Conservation (phyloP, 176 grass and related monocot genomes). For the Saccharum officinarum region DNA sequence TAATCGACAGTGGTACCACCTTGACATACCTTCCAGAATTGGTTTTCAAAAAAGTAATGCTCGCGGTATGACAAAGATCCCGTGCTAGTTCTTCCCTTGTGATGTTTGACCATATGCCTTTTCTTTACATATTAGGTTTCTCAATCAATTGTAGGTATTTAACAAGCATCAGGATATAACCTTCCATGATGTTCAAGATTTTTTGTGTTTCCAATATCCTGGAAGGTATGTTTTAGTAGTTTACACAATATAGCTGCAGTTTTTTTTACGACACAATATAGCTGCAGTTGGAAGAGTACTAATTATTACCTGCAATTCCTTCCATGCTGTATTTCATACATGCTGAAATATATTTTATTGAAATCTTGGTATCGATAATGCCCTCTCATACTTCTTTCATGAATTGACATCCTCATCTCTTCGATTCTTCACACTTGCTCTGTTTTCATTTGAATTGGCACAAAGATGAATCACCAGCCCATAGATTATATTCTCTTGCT, state of each 20-base stretch:
- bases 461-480: constrained; percentile 5
- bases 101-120: constrained; percentile 17
- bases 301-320: constrained; percentile 21
- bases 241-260: constrained; percentile 23
- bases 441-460: constrained; percentile 29
- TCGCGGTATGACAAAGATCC: constrained; percentile 50
- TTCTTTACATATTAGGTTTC: constrained; percentile 26
- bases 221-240: constrained; percentile 68
- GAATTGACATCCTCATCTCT: not conserved
- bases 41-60: constrained; percentile 77
- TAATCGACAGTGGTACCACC: constrained; percentile 96
- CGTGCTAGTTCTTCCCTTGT: constrained; percentile 15
- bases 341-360: not conserved
- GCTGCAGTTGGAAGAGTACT: not conserved
- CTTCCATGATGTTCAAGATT: constrained; percentile 75
- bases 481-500: not conserved
- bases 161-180: constrained; percentile 69
- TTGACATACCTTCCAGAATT: constrained; percentile 91
- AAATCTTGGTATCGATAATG: not conserved
- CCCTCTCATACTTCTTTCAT: not conserved
- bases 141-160: constrained; percentile 64
- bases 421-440: not conserved
- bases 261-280: constrained; percentile 16
- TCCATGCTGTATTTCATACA: not conserved
- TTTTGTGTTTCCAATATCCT: constrained; percentile 74